Evolutionary conservation across 2,329 filamentous ascomycete species (phyloP), one percentile per base, ranked within the genome.

Genomic region (Fusarium verticillioides): DNA sequence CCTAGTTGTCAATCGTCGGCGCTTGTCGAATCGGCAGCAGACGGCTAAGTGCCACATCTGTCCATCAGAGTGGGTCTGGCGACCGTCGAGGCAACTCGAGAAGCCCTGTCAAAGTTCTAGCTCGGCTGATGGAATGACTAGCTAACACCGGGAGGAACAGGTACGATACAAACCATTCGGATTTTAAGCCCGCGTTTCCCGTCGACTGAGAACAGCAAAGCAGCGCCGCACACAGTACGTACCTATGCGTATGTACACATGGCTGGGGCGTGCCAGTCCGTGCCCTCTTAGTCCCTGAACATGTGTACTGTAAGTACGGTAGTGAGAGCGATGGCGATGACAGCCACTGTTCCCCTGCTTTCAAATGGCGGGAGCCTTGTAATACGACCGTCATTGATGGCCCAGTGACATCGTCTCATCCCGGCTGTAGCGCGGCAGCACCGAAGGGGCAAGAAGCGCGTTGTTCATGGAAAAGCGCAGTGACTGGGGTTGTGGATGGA

Each of bases 51-150:
- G 70, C 72, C 70, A 75, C 63, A 68, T 50, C 59, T 53, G 54
- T 37, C 64, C 39, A 46, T 37, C 64, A 64, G 61, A 43, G 61
- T 74, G 66, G 70, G 61, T 37, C 60, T 76, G 59, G 46, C 42
- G 54, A 54, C 59, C 60, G 47, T 74, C 67, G 58, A 74, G 69
- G 58, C 67, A 72, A 60, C 67, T 59, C 68, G 53, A 77, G 75
- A 77, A 77, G 75, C 73, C 74, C 63, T 75, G 72, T 70, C 69
- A 75, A 67, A 63, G 63, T 77, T 77, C 75, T 77, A 77, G 75
- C 73, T 73, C 56, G 49, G 63, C 59, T 65, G 66, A 57, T 70
- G 67, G 70, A 46, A 65, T 70, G 47, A 57, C 40, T 61, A 69
- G 40, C 39, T 52, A 43, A 12, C 37, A 34, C 36, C 28, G 47